Conservation (phyloP, 2,329 filamentous ascomycete species). For the Orbilia blumenaviensis region DNA sequence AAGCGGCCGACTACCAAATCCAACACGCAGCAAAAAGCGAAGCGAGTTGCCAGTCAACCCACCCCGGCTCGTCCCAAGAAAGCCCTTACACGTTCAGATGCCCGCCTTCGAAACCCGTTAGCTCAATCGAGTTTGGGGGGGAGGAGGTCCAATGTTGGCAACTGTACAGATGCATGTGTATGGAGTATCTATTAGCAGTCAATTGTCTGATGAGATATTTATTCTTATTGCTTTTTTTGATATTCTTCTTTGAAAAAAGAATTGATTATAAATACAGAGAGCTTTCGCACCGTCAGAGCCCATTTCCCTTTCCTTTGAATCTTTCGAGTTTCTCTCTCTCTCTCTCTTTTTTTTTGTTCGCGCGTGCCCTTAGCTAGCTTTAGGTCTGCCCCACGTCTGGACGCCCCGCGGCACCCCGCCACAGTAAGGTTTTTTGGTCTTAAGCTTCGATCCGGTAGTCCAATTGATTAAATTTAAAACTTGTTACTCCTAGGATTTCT, state of each 20-base stretch:
- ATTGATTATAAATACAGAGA: neutral
- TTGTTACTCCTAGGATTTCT: neutral
- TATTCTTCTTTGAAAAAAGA: neutral
- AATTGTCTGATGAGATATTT: neutral
- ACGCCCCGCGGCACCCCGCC: neutral
- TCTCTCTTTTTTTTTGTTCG: neutral
- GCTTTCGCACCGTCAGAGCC: neutral
- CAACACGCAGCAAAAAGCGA: slow-evolving; percentile 16
- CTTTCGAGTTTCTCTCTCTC: neutral
- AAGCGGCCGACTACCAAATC: slow-evolving; percentile 13
- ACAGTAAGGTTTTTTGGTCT: neutral
- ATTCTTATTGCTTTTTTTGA: neutral
- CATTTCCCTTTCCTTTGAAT: no score
- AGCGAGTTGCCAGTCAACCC: neutral
- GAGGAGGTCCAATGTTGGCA: neutral
- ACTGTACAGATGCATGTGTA: neutral
- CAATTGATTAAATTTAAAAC: neutral
- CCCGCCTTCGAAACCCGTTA: neutral
- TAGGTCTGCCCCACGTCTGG: neutral
- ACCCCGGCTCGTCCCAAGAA: neutral
- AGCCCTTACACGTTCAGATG: neutral
- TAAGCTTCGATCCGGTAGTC: neutral
- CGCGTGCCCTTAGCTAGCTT: neutral
- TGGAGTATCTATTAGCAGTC: neutral
- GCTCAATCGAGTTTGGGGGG: neutral